Base-by-base conservation (phyloP, 345 rosid species). In the Draba incana region DNA sequence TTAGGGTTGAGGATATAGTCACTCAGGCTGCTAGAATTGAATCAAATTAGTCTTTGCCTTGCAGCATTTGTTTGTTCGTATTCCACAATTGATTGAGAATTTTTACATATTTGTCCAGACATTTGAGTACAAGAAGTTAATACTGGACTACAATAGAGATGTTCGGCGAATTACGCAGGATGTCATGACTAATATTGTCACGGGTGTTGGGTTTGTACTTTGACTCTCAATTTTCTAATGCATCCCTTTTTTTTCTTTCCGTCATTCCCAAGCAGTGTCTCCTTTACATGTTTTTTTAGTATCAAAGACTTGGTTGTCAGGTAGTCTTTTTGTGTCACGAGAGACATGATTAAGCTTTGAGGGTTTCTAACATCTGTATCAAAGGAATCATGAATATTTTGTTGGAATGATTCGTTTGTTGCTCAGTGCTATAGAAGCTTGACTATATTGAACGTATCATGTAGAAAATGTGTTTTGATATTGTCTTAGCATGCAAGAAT, bases 81-180 rank as follows among this genome's bases (percentile, higher is more conserved):
- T 39, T 14, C 41, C 11, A 38, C 23, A 33, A 24, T 11, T 59
- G 20, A 27, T 76, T 57, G n/a, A 27, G 15, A 62, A 24, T 37
- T 69, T 70, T 30, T 1, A 66, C 45, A 50, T 50, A 9, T 28
- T 41, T 61, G 8, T 79, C 35, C 76, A 93, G 97, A 88, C 85
- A 33, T 93, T 90, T 74, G 92, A 90, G 74, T 91, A 91, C 88
- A 91, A 86, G 82, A 88, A 83, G 84, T 72, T 93, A 74, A 71
- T 93, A 78, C 46, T 93, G 79, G 99, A 93, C 75, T 93, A 88
- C 67, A 93, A 77, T 62, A 88, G 96, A 80, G 99, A 93, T 59
- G 97, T 93, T 79, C 95, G 99, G 50, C 95, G 91, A 63, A 91
- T 90, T 74, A 88, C 96, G 3, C 86, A 89, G 74, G 97, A 88